Evolutionary conservation across 352 stramenopile species (phyloP), one percentile per base, ranked within the genome.

Genomic region (Pythium sp.): DNA sequence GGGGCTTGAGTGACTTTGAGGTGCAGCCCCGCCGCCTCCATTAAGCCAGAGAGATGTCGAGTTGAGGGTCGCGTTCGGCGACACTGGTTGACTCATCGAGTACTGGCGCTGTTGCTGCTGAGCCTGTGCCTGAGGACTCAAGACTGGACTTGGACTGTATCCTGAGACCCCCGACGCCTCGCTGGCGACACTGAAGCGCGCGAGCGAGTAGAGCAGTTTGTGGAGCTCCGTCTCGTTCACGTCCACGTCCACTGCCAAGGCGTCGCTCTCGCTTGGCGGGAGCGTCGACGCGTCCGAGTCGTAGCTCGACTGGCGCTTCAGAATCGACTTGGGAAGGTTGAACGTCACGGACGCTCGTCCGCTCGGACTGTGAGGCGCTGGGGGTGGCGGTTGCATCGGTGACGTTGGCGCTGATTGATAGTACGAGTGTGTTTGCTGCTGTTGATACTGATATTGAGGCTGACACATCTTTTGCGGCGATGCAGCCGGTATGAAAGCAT

Each of bases 131-230:
- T 65, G 38, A 15, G 57, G 58, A 46, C 72, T 65, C 3, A 18
- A 22, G 43, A 51, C 7, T 8, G 71, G 64, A 28, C 55, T 61
- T 12, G 20, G 7, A 1, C 26, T 58, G 8, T 63, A 70, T 28
- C 61, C 58, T 18, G 43, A 56, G 5, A 63, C 61, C 14, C 65
- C 68, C 24, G 74, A 73, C 36, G 62, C 73, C 15, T 74, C 76
- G 30, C 61, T 82, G 30, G 77, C 78, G 8, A 90, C 66, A 0
- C 79, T 81, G 56, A 91, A 87, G 18, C 77, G 79, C 11, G 71
- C 71, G 32, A 91, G 67, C 7, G 82, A 89, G 62, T 89, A 89
- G 11, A 91, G 58, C 7, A 91, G 71, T 36, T 87, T 91, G 73
- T 89, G 81, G 5, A 91, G 70, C 62, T 91, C 83, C 1, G 71